A percentile compares a stretch with the other conserved stretches of the same genome.
Evolutionary conservation across 1,139 yeast genomes (phyloP).

Genomic region (Sugiyamaella sp.): DNA sequence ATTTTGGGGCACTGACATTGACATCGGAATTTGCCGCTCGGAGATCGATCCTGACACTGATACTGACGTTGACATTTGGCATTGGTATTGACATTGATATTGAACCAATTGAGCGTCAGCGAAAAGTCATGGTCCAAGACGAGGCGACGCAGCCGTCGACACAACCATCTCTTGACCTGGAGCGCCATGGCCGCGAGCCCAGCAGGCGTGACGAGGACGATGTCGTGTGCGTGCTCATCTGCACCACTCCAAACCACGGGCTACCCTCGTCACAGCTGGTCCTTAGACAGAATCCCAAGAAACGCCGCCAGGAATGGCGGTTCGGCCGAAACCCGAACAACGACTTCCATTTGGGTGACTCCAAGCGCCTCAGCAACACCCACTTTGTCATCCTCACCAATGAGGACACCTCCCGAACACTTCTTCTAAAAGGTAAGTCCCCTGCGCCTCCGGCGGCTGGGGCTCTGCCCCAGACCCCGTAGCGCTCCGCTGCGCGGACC

Average conservation of each 20-base stretch:
- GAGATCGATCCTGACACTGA: too few species aligned
- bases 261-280: conserved; percentile 20
- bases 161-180: conserved; percentile 18
- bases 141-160: conserved; percentile 30
- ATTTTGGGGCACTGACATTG: too few species aligned
- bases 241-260: conserved; percentile 21
- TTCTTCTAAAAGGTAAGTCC: conserved; percentile 24
- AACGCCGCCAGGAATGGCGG: conserved; percentile 52
- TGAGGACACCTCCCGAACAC: conserved; percentile 24
- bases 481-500: neutral
- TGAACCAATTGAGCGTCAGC: neutral
- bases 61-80: too few species aligned
- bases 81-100: too few species aligned
- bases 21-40: too few species aligned
- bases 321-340: conserved; percentile 73
- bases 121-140: conserved; percentile 73
- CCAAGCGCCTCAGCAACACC: conserved; percentile 72
- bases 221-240: conserved; percentile 23
- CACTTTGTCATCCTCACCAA: conserved; percentile 57
- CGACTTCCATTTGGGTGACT: conserved; percentile 63
- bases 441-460: neutral
- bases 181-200: neutral
- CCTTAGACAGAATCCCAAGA: conserved; percentile 18
- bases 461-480: neutral
- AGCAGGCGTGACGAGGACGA: conserved; percentile 15